Percentiles rank a stretch among this genome's conserved stretches.
Conservation (phyloP, 2,329 filamentous ascomycete species). For the Sporothrix brasiliensis region DNA sequence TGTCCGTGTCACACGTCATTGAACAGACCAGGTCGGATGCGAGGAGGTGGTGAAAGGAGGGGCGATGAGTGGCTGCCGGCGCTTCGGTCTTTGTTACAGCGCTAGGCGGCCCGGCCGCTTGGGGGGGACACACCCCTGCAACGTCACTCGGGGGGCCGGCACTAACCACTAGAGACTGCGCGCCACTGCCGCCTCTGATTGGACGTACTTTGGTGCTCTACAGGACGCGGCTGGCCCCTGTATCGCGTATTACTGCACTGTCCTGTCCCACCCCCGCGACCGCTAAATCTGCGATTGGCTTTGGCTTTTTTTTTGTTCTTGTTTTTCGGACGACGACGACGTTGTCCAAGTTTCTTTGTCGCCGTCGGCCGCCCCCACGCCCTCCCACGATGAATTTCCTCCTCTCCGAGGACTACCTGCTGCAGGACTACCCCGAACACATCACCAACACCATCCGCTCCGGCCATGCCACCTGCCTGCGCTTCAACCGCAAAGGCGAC, state of each 20-base stretch:
- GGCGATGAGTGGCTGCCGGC: slow-evolving; percentile 22
- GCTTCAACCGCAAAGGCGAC: slow-evolving; percentile 94
- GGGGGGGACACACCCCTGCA: slow-evolving; percentile 14
- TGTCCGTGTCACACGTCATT: background rate
- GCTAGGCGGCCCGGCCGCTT: background rate
- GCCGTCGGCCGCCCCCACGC: background rate
- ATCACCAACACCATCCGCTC: slow-evolving; percentile 83
- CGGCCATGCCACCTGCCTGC: slow-evolving; percentile 67
- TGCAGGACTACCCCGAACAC: slow-evolving; percentile 85
- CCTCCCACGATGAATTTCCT: slow-evolving; percentile 57
- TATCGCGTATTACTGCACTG: background rate
- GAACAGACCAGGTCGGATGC: slow-evolving; percentile 15
- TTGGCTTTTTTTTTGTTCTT: background rate
- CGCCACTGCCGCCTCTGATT: background rate
- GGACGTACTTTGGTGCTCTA: background rate
- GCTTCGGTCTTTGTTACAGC: slow-evolving; percentile 20
- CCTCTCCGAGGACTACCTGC: slow-evolving; percentile 64
- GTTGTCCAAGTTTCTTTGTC: background rate
- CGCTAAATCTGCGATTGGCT: slow-evolving; percentile 7
- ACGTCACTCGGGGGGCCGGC: slow-evolving; percentile 22
- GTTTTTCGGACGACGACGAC: background rate
- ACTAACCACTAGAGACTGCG: slow-evolving; percentile 10
- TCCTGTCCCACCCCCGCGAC: slow-evolving; percentile 17
- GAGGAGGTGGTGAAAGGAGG: slow-evolving; percentile 23
- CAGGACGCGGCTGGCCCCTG: slow-evolving; percentile 14